These are phyloP conservation scores for Microbotryum intermedium DNA, from an alignment of 1,284 basidiomycete genomes.

Conservation along the genomic window DNA sequence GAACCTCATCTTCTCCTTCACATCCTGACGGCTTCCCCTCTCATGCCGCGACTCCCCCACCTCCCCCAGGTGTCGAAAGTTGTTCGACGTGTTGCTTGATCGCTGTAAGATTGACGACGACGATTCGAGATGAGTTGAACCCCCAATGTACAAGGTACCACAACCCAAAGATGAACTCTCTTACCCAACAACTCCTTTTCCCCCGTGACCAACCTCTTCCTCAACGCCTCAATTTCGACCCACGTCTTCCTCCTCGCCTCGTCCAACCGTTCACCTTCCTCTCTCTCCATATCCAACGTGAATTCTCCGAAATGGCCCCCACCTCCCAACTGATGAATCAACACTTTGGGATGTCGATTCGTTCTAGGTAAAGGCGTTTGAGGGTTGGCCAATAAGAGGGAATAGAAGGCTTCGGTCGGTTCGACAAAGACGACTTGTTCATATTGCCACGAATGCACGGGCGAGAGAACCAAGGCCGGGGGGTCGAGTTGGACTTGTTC, in stretches of 20 bases:
- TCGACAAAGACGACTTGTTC: slow-evolving; percentile 97
- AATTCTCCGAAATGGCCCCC: slow-evolving; percentile 52
- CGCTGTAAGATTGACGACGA: neutral
- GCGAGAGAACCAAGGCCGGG: slow-evolving; percentile 22
- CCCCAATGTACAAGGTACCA: neutral
- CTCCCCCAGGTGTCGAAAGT: too few relatives aligned
- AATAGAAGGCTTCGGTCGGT: slow-evolving; percentile 80
- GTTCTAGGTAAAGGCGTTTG: slow-evolving; percentile 65
- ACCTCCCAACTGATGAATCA: slow-evolving; percentile 13
- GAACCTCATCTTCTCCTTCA: too few relatives aligned
- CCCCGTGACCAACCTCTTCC: slow-evolving; percentile 35
- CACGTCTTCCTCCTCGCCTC: slow-evolving; percentile 59
- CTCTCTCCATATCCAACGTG: slow-evolving; percentile 68
- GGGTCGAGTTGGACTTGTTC: slow-evolving; percentile 1
- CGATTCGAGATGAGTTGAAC: neutral
- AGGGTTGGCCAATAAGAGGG: slow-evolving; percentile 67
- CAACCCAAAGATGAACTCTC: neutral
- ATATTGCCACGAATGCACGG: slow-evolving; percentile 97
- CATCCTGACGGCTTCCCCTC: too few relatives aligned
- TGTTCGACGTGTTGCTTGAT: too few relatives aligned
- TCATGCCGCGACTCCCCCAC: too few relatives aligned
- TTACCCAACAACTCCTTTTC: slow-evolving; percentile 34
- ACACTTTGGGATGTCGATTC: slow-evolving; percentile 28
- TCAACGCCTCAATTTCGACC: slow-evolving; percentile 36
- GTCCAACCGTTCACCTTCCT: slow-evolving; percentile 72